Evolutionary conservation across 2,329 filamentous ascomycete species (phyloP).

Genomic region (Ophiostoma sp.): DNA sequence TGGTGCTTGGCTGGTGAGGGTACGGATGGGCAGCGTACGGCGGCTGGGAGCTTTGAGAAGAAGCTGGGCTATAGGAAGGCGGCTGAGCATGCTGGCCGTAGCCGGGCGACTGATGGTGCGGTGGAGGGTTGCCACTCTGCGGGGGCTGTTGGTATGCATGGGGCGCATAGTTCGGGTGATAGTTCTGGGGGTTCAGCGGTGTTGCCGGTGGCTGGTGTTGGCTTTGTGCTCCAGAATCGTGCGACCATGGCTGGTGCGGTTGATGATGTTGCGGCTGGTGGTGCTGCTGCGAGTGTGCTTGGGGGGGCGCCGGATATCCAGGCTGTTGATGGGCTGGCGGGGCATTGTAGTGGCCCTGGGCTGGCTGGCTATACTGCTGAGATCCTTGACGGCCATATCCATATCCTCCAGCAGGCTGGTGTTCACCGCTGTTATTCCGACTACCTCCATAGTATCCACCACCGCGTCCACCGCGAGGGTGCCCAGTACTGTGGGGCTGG

Average conservation of each 20-base stretch:
- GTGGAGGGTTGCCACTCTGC: slow-evolving; percentile 32
- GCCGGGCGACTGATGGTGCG: slow-evolving; percentile 24
- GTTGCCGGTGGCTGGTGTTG: slow-evolving; percentile 40
- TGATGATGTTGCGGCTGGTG: slow-evolving; percentile 30
- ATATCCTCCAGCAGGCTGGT: slow-evolving; percentile 35
- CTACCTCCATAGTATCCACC: slow-evolving; percentile 37
- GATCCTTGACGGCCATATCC: slow-evolving; percentile 38
- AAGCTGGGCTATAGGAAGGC: slow-evolving; percentile 27
- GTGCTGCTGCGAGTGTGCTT: slow-evolving; percentile 39
- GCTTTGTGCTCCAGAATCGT: slow-evolving; percentile 33
- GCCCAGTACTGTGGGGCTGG: slow-evolving; percentile 21
- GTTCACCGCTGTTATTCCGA: slow-evolving; percentile 41
- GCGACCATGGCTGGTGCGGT: slow-evolving; percentile 39
- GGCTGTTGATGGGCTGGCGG: slow-evolving; percentile 33
- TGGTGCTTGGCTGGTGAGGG: slow-evolving; percentile 32
- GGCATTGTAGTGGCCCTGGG: slow-evolving; percentile 30
- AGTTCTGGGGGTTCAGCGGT: slow-evolving; percentile 48
- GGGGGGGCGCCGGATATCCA: slow-evolving; percentile 26
- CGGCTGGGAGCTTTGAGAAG: slow-evolving; percentile 26
- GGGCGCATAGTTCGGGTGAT: slow-evolving; percentile 55
- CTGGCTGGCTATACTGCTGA: slow-evolving; percentile 22
- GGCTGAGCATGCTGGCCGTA: slow-evolving; percentile 26
- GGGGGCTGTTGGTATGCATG: slow-evolving; percentile 45
- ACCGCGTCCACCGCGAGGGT: slow-evolving; percentile 35
- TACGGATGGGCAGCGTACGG: slow-evolving; percentile 21